These are phyloP conservation scores for Tilletia walkeri DNA, from an alignment of 1,284 basidiomycete species.

Conservation along the genomic window DNA sequence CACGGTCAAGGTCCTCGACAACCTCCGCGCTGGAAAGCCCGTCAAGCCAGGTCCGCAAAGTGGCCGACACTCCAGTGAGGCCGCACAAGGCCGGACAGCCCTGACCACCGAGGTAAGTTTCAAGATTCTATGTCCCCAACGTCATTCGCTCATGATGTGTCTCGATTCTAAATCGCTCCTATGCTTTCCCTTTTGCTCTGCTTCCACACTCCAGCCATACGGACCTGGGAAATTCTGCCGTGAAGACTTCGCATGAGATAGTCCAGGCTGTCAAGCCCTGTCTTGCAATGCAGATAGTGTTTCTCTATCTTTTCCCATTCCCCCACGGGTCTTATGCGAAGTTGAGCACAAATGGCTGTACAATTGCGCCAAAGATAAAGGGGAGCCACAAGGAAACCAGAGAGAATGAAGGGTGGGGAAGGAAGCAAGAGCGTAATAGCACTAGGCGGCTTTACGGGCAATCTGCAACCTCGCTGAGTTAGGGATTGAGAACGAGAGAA, in stretches of 20 bases:
- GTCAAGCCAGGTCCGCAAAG: slow-evolving; percentile 90
- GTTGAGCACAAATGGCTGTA: no score
- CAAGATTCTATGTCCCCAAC: background rate
- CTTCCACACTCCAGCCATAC: slow-evolving; percentile 68
- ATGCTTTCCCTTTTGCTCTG: slow-evolving; percentile 1
- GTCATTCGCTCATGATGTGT: slow-evolving; percentile 3
- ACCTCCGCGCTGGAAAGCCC: slow-evolving; percentile 78
- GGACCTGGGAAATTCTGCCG: slow-evolving; percentile 86
- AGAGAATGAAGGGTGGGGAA: background rate
- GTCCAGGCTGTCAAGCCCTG: no score
- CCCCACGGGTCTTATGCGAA: no score
- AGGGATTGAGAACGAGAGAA: background rate
- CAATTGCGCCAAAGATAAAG: no score
- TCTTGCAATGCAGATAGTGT: no score
- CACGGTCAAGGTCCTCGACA: slow-evolving; percentile 81
- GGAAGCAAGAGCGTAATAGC: background rate
- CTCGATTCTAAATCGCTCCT: background rate
- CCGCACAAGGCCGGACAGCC: slow-evolving; percentile 74
- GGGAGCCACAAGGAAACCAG: background rate
- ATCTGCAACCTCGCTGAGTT: no score
- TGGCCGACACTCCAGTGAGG: slow-evolving; percentile 76
- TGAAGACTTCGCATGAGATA: slow-evolving; percentile 72
- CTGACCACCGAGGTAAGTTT: slow-evolving; percentile 72
- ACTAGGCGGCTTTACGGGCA: no score
- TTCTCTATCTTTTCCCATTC: no score